Conservation (phyloP, 2,329 filamentous ascomycete species). For the Apiospora marii region DNA sequence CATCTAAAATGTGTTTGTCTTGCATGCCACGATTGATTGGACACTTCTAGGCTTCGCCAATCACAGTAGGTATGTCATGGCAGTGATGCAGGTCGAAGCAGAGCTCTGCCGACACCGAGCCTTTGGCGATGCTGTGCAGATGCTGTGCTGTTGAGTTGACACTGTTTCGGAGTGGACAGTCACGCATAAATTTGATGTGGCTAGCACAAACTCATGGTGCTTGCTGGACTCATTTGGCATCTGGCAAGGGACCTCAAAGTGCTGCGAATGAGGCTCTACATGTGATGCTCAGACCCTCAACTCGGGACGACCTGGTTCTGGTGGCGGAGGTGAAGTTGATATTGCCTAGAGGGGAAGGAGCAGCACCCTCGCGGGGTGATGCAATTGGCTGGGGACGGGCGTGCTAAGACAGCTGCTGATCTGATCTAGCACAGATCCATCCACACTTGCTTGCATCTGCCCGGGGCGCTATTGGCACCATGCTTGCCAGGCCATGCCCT, state of each 20-base stretch:
- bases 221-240: not conserved
- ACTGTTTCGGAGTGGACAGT: not conserved
- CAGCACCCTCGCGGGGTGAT: not conserved
- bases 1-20: no score
- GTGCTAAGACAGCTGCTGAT: not conserved
- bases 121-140: no score
- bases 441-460: slow-evolving; percentile 7
- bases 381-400: not conserved
- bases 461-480: not conserved
- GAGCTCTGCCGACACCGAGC: no score
- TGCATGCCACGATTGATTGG: not conserved
- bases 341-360: slow-evolving; percentile 19
- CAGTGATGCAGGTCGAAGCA: no score
- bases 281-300: not conserved
- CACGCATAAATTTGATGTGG: not conserved
- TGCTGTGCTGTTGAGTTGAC: no score
- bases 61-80: no score
- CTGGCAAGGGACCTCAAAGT: not conserved
- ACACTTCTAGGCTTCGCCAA: not conserved
- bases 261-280: not conserved
- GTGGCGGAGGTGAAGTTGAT: not conserved
- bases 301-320: not conserved
- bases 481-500: not conserved
- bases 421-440: not conserved
- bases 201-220: not conserved